phyloP scores from a whole-genome alignment of 2,329 filamentous ascomycete species.

The Penicillium sp. region DNA sequence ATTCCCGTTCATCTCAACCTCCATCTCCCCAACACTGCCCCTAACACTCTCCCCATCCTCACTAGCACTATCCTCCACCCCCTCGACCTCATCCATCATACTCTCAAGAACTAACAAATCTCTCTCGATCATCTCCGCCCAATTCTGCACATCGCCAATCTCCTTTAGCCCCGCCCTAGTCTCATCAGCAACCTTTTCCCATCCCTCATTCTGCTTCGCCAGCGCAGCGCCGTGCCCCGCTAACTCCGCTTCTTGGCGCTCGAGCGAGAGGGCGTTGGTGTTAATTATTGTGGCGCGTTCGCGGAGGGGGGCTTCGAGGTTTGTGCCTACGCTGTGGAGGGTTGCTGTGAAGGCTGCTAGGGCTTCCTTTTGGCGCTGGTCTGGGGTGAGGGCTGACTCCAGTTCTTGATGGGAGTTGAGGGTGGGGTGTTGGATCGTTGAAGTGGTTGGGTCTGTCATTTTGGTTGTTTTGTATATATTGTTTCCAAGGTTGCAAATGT shows the following conservation, averaged over 20 bases:
- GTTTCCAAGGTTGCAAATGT: background rate
- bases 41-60: slow-evolving; percentile 1
- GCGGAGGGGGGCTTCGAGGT: slow-evolving; percentile 55
- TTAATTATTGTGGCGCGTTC: slow-evolving; percentile 59
- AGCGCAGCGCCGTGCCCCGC: slow-evolving; percentile 52
- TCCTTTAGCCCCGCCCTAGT: slow-evolving; percentile 60
- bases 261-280: slow-evolving; percentile 54
- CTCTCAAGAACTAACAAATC: slow-evolving; percentile 49
- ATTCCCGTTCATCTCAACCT: slow-evolving; percentile 5
- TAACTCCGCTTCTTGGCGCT: slow-evolving; percentile 57
- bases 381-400: background rate
- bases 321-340: slow-evolving; percentile 45
- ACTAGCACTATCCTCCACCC: background rate
- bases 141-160: slow-evolving; percentile 66
- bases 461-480: background rate
- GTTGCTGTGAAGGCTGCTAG: slow-evolving; percentile 47
- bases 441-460: slow-evolving; percentile 4
- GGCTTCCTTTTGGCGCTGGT: slow-evolving; percentile 44
- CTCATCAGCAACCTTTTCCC: slow-evolving; percentile 56
- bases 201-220: slow-evolving; percentile 54
- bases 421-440: background rate
- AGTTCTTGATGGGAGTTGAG: background rate
- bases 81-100: slow-evolving; percentile 30
- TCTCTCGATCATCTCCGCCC: slow-evolving; percentile 62
- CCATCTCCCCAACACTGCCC: slow-evolving; percentile 32